These are phyloP conservation scores for Allantophomopsis lycopodina DNA, from an alignment of 2,329 filamentous ascomycete species.

Conservation along the genomic window DNA sequence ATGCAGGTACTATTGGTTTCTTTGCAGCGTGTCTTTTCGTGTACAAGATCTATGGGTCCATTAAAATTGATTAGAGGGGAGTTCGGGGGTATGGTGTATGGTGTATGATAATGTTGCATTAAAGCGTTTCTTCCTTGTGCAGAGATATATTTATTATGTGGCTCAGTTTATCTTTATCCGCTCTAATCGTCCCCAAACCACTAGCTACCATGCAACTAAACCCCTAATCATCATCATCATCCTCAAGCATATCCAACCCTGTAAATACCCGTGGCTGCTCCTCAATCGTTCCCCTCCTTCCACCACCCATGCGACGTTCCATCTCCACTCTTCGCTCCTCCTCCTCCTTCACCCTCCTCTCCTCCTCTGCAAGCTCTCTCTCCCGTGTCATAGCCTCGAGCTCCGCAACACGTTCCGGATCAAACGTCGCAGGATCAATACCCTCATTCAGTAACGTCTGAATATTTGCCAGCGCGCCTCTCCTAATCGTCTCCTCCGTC, in stretches of 20 bases:
- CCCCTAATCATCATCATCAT: constrained; percentile 4
- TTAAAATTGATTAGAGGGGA: constrained; percentile 72
- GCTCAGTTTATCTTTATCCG: too few species aligned
- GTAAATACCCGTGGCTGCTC: constrained; percentile 11
- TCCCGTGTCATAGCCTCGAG: constrained; percentile 18
- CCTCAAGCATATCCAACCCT: constrained; percentile 20
- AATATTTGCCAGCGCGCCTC: constrained; percentile 51
- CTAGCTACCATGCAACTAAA: too few species aligned
- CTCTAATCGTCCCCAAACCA: too few species aligned
- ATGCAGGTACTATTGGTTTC: constrained; percentile 80
- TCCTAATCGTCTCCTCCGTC: constrained; percentile 51
- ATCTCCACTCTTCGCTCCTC: constrained; percentile 17
- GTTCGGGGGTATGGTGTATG: too few species aligned
- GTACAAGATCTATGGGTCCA: constrained; percentile 87
- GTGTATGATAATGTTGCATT: too few species aligned
- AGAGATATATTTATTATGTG: too few species aligned
- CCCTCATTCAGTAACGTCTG: constrained; percentile 49
- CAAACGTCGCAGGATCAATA: constrained; percentile 44
- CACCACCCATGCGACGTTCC: constrained; percentile 10
- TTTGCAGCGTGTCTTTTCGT: constrained; percentile 92
- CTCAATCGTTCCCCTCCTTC: constrained; percentile 8
- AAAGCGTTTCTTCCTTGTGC: too few species aligned
- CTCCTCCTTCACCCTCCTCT: constrained; percentile 4
- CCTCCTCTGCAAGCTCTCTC: constrained; percentile 17
- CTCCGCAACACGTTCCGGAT: constrained; percentile 30